Evolutionary conservation across 441 rosid species (phyloP), one percentile per base, ranked within the genome.

Genomic region (Erysimum pusillum): DNA sequence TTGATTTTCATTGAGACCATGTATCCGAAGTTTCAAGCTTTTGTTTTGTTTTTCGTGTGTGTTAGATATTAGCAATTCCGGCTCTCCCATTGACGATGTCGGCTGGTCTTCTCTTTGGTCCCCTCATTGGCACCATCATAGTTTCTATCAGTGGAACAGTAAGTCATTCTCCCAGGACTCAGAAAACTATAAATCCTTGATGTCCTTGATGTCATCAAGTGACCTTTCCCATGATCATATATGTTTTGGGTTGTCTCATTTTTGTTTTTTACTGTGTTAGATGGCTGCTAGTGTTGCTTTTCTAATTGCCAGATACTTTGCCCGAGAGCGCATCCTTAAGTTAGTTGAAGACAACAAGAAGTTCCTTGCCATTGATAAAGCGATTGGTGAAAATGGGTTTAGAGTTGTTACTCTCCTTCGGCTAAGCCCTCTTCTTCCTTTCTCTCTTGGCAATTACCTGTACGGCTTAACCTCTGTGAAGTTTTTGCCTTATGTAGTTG

Each of bases 101-200:
- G 18, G 98, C 99, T 67, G 99, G 99, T 82, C 97, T 96, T 86
- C 97, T 96, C 82, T 96, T 96, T 12, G 99, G 99, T 67, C 87
- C 97, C 20, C 25, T 88, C 8, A 72, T 86, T 76, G 99, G 99
- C 79, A 93, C 99, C 68, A 85, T 96, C 80, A 87, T 96, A 35
- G 99, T 96, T 69, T 96, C 99, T n/a, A 87, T 96, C 68, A 93
- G 99, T 80, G 99, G 99, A 83, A 96, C 98, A 15, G 99, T 95
- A 76, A 87, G 97, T 82, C 59, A 7, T 25, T 65, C 14, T 54
- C 56, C 6, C 34, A 61, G 2, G 52, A 39, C 14, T 5, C 52
- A 46, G 10, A 0, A 22, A 12, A 46, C 54, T 48, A 32, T 5
- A 28, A 0, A 1, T 66, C 18, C 44, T 62, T 39, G 2, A 52